These are phyloP conservation scores for Erigeron canadensis DNA, from an alignment of 129 eudicot species.

Conservation along the genomic window DNA sequence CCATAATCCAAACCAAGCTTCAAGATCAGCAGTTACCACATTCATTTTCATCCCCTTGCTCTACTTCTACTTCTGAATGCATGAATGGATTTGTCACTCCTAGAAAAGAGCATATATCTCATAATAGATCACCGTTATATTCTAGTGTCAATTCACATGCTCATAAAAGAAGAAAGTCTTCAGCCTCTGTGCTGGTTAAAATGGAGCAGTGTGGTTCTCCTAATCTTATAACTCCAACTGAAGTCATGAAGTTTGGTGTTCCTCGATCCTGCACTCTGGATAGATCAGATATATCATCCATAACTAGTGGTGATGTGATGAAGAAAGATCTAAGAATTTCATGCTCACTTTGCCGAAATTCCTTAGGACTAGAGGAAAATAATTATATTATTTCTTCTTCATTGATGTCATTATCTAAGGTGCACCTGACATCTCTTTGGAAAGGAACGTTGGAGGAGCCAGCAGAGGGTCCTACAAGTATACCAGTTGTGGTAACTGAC, in stretches of 20 bases:
- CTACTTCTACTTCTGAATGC: conserved; percentile 33
- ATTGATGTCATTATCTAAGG: conserved; percentile 47
- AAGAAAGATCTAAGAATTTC: conserved; percentile 47
- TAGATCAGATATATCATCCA: conserved; percentile 28
- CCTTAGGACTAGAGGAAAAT: conserved; percentile 73
- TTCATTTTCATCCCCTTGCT: conserved; percentile 25
- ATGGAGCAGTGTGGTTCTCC: conserved; percentile 34
- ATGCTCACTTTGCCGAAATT: conserved; percentile 59
- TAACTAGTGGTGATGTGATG: conserved; percentile 36
- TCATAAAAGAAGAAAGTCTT: conserved; percentile 57
- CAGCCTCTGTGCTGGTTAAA: conserved; percentile 31
- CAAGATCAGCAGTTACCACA: conserved; percentile 33
- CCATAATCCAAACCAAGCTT: conserved; percentile 38
- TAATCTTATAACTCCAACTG: conserved; percentile 34
- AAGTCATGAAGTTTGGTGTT: conserved; percentile 21
- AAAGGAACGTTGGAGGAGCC: conserved; percentile 38
- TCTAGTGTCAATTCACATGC: conserved; percentile 60
- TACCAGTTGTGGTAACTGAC: conserved; percentile 52
- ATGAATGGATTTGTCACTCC: conserved; percentile 48
- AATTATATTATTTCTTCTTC: conserved; percentile 48
- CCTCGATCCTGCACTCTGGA: conserved; percentile 22
- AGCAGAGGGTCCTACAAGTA: conserved; percentile 26
- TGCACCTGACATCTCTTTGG: conserved; percentile 50
- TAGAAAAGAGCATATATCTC: conserved; percentile 34
- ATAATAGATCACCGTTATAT: conserved; percentile 40